Conservation (phyloP, 1,284 basidiomycete genomes). For the Cystobasidiaceae sp. region DNA sequence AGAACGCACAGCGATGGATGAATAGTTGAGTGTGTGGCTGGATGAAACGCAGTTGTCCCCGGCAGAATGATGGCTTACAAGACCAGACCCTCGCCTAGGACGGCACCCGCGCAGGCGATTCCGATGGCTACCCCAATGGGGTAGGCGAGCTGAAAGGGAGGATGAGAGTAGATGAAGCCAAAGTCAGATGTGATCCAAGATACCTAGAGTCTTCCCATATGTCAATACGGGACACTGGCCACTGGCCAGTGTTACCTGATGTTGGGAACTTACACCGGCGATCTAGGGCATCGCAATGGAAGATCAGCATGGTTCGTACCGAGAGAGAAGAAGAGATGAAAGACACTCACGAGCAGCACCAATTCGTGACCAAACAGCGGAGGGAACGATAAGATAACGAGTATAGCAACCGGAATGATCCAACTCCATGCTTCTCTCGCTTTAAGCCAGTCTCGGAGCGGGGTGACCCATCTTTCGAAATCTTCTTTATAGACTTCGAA, state of each 20-base stretch:
- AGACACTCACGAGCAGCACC: conserved; percentile 44
- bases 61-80: too few relatives aligned
- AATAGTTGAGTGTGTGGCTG: too few relatives aligned
- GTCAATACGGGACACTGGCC: too few relatives aligned
- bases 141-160: not conserved
- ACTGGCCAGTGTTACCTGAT: too few relatives aligned
- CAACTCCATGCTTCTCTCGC: conserved; percentile 33
- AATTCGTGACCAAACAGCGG: conserved; percentile 47
- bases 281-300: too few relatives aligned
- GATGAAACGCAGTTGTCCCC: too few relatives aligned
- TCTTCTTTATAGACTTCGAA: conserved; percentile 13
- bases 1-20: too few relatives aligned
- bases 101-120: conserved; percentile 9
- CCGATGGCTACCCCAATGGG: conserved; percentile 9
- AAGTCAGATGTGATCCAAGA: too few relatives aligned
- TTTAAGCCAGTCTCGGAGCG: conserved; percentile 14
- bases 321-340: conserved; percentile 36
- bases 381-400: conserved; percentile 42
- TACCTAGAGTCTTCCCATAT: too few relatives aligned
- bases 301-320: too few relatives aligned
- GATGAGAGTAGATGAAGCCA: conserved; percentile 39
- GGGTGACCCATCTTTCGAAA: conserved; percentile 19
- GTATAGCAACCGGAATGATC: conserved; percentile 43
- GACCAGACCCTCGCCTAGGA: conserved; percentile 8
- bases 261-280: too few relatives aligned